phyloP scores from a whole-genome alignment of 805 yeast species.

The Candida awuae region DNA sequence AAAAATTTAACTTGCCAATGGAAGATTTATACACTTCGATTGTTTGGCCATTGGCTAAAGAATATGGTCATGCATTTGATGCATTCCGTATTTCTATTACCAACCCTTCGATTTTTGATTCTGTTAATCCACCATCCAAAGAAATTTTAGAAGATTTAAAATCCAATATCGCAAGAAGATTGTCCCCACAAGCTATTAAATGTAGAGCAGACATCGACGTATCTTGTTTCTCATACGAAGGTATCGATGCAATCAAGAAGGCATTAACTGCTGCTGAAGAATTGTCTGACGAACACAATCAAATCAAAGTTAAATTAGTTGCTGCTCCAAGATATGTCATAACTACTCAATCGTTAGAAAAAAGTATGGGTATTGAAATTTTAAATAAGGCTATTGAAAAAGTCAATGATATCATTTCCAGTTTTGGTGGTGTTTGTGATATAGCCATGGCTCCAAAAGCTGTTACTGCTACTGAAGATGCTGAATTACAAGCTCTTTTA shows the following conservation, averaged over 20 bases:
- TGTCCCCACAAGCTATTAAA: conserved; percentile 97
- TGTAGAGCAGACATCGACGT: conserved; percentile 98
- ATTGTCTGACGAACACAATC: conserved; percentile 73
- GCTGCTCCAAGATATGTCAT: conserved; percentile 96
- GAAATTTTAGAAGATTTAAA: conserved; percentile 80
- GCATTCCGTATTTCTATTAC: conserved; percentile 95
- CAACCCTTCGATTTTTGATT: conserved; percentile 81
- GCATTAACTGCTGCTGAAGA: conserved; percentile 85
- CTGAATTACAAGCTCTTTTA: conserved; percentile 91
- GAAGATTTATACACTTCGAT: conserved; percentile 79
- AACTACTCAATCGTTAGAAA: conserved; percentile 88
- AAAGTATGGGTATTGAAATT: conserved; percentile 75
- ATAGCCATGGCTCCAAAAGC: conserved; percentile 98
- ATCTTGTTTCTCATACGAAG: conserved; percentile 94
- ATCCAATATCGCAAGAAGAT: conserved; percentile 80
- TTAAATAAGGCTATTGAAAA: conserved; percentile 73
- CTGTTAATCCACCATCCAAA: conserved; percentile 57
- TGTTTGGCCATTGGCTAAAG: conserved; percentile 96
- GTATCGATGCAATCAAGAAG: conserved; percentile 90
- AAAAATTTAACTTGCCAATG: conserved; percentile 81
- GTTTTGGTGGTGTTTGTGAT: conserved; percentile 78
- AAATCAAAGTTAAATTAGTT: conserved; percentile 87
- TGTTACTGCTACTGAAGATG: conserved; percentile 96
- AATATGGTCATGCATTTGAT: conserved; percentile 94
- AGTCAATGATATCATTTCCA: conserved; percentile 60